Evolutionary conservation across 257 asterid species (phyloP).

Genomic region (Cinchona pubescens): DNA sequence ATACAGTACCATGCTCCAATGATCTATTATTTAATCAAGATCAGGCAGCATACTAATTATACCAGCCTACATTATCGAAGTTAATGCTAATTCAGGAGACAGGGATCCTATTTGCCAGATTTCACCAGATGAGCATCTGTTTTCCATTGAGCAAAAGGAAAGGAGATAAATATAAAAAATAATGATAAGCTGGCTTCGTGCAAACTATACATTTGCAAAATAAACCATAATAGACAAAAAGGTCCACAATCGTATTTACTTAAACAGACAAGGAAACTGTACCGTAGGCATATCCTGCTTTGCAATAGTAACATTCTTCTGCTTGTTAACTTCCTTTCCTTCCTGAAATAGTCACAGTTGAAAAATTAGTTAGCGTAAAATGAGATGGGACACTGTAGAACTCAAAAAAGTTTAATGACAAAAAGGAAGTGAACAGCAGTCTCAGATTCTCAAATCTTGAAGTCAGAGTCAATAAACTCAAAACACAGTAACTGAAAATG

Average conservation of each 20-base stretch:
- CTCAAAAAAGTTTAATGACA: not conserved
- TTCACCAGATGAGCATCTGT: not conserved
- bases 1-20: not conserved
- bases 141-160: not conserved
- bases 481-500: not conserved
- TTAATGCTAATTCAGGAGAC: not conserved
- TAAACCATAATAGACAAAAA: not conserved
- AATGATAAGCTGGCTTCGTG: not conserved
- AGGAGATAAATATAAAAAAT: not conserved
- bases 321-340: slow-evolving; percentile 37
- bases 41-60: not conserved
- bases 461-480: not conserved
- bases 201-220: not conserved
- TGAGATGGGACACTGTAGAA: not conserved
- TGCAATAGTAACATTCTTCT: slow-evolving; percentile 32
- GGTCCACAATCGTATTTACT: not conserved
- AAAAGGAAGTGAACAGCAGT: not conserved
- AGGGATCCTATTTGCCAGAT: too few species aligned
- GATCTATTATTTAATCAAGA: too few species aligned
- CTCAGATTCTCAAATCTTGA: not conserved
- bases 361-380: not conserved
- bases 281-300: slow-evolving; percentile 71
- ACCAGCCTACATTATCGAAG: not conserved
- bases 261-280: not conserved
- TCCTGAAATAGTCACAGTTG: slow-evolving; percentile 43